Percentiles rank a stretch among this genome's conserved stretches.
Evolutionary conservation across 2,329 filamentous ascomycete species (phyloP).

Genomic region (Stagonosporopsis cucurbitacearum): DNA sequence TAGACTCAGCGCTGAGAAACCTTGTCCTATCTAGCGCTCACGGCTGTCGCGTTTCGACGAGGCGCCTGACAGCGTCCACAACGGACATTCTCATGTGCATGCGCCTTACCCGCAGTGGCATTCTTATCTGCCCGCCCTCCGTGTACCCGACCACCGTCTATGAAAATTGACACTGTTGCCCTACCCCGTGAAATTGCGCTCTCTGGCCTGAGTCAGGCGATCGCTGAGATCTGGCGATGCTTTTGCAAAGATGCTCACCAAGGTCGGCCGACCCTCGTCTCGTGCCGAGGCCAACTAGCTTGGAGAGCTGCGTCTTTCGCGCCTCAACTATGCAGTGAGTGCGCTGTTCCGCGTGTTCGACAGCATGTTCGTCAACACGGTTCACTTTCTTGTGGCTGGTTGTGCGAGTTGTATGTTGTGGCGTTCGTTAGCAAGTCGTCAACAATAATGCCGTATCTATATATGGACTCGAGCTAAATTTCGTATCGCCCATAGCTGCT

Average conservation of each 20-base stretch:
- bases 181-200: not conserved
- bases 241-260: not conserved
- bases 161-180: not conserved
- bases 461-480: not conserved
- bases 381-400: not conserved
- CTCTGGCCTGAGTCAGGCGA: not conserved
- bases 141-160: not conserved
- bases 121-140: slow-evolving; percentile 16
- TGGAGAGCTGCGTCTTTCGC: not conserved
- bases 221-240: not conserved
- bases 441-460: slow-evolving; percentile 1
- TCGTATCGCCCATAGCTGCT: not conserved
- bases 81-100: slow-evolving; percentile 14
- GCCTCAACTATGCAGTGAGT: not conserved
- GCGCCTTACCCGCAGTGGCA: slow-evolving; percentile 21
- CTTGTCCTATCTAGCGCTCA: slow-evolving; percentile 20
- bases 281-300: not conserved
- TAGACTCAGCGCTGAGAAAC: slow-evolving; percentile 17
- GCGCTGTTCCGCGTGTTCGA: not conserved
- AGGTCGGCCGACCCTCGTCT: slow-evolving; percentile 2
- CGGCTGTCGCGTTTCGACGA: slow-evolving; percentile 8
- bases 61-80: slow-evolving; percentile 13
- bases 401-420: too few relatives aligned
- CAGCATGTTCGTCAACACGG: too few relatives aligned
- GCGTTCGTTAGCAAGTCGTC: not conserved